Percentiles rank a stretch among this genome's conserved stretches.
phyloP scores from a whole-genome alignment of 208 protist genomes.

The Crithidia mellificae region DNA sequence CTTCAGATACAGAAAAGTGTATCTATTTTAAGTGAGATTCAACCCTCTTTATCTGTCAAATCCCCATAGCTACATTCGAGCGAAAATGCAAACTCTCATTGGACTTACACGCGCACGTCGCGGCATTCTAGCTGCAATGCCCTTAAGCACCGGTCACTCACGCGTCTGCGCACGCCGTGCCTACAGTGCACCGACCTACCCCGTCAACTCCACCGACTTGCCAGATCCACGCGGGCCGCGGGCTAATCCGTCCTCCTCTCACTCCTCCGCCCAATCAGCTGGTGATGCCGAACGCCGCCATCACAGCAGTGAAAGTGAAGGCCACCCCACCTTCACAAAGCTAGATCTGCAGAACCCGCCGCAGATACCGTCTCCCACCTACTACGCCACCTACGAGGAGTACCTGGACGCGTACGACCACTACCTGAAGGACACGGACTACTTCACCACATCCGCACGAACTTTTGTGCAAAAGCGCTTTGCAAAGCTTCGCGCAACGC shows the following conservation, averaged over 20 bases:
- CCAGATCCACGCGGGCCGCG: constrained; percentile 3
- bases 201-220: constrained; percentile 7
- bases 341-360: constrained; percentile 22
- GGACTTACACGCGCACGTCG: too few species aligned
- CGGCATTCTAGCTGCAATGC: too few species aligned
- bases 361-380: constrained; percentile 19
- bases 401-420: constrained; percentile 53
- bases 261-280: too few species aligned
- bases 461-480: constrained; percentile 18
- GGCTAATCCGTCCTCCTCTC: background rate
- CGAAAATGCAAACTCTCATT: too few species aligned
- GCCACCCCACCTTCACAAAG: constrained; percentile 5
- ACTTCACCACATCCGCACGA: constrained; percentile 21
- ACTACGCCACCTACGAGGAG: constrained; percentile 44
- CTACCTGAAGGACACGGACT: constrained; percentile 26
- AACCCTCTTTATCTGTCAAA: too few species aligned
- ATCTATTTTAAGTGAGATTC: too few species aligned
- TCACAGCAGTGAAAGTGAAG: background rate
- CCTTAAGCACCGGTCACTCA: too few species aligned
- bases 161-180: too few species aligned
- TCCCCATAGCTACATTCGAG: too few species aligned
- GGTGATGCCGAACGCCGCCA: background rate
- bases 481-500: constrained; percentile 10
- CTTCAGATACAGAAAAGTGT: too few species aligned
- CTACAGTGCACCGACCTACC: constrained; percentile 10